Evolutionary conservation across 805 yeast genomes (phyloP), one percentile per base, ranked within the genome.

Genomic region (Naumovozyma baii): DNA sequence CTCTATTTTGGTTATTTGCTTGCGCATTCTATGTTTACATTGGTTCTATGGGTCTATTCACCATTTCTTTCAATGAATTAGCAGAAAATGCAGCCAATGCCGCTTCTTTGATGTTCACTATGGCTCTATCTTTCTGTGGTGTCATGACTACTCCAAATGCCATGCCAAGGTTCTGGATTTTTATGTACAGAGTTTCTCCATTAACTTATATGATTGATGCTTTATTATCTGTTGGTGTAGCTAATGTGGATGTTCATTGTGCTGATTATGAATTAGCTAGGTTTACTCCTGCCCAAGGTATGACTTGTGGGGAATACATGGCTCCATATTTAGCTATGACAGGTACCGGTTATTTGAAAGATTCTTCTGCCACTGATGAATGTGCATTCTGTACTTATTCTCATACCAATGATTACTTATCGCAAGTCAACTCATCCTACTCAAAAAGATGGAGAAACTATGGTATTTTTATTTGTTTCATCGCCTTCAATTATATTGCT

Each of bases 81-180:
- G 74, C 70, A 18, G 79, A 74, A 40, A 75, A 77, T 50, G 87
- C 83, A 36, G 84, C 81, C 44, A 76, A 78, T 49, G 43, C 77
- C 40, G 71, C 75, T 1, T 64, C 73, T 29, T 52, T 81, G 50
- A 52, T 78, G 44, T 80, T 76, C 60, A 74, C 82, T 2, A 61
- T 80, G 68, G 66, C 76, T 31, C 64, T 83, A 62, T 72, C 73
- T 39, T 81, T 83, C 74, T 80, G 86, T 70, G 94, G 94, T 70
- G 84, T 80, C 33, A 64, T 83, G 64, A 76, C 73, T 13, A 65
- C 74, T 18, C 72, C 76, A 44, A 64, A 66, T 15, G 64, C 60
- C 25, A 55, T 80, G 66, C 83, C 83, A 22, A 76, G 85, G n/a
- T 83, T 83, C 68, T 79, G 88, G 87, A 66, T 72, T 33, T 82